Base-by-base conservation (phyloP, 1,139 yeast genomes). In the Candida pseudoviswanathii region DNA sequence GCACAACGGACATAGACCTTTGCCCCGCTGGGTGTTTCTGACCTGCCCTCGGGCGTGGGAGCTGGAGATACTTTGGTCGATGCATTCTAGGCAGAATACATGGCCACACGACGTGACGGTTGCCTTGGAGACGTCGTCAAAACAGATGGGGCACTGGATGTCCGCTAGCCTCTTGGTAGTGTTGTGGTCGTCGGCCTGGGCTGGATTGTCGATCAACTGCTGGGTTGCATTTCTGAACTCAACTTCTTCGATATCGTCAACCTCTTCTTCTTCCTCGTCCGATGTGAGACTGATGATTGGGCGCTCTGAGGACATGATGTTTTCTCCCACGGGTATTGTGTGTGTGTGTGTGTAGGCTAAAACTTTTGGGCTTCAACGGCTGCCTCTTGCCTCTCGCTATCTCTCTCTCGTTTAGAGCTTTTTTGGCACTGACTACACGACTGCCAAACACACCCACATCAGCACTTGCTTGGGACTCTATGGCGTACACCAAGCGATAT, bases 71-170 rank as follows among this genome's bases (percentile, higher is more conserved):
- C 78, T 70, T 53, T 70, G 75, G 57, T 68, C 77, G 32, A 76
- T 65, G 54, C 81, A 76, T 40, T 73, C 77, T 10, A 76, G 62
- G 51, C 81, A 76, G 56, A 74, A 76, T 2, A 76, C 62, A 55
- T 76, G 81, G 5, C 81, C 81, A 58, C 81, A 76, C 1, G 70
- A 60, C 0, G 80, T 75, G 37, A 70, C 65, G 27, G 79, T 74
- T 31, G 80, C 80, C 42, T 59, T 62, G 3, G 64, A 61, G 36
- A 76, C 59, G n/a, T 67, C 65, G 51, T 76, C 81, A 55, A 76
- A 75, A 57, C 81, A 76, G 24, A 76, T 73, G 21, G 81, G 81
- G 55, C 81, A 76, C 55, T 73, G 74, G 16, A 72, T 60, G 51
- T 73, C 75, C 16, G 67, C 60, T 44, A 76, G 57, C 40, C 63